A percentile compares a stretch with the other conserved stretches of the same genome.
phyloP scores from a whole-genome alignment of 176 grass and related monocot species.

The Cenchrus fungigraminus region DNA sequence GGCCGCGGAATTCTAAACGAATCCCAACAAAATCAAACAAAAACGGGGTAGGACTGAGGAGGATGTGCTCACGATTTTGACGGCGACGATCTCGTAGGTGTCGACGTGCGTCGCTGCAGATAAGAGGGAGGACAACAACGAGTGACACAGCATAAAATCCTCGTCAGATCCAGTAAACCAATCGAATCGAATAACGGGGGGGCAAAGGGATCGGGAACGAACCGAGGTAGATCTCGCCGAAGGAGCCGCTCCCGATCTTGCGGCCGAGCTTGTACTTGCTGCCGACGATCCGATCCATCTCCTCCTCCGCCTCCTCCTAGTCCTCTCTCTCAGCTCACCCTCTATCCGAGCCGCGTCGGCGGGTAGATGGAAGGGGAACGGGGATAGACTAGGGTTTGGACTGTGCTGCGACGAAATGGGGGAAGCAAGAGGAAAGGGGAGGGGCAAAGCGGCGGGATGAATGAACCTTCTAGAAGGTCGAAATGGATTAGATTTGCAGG shows the following conservation, averaged over 20 bases:
- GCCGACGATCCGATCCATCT: constrained; percentile 74
- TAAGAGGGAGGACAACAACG: not conserved
- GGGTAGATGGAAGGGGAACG: not conserved
- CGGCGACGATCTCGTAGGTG: constrained; percentile 86
- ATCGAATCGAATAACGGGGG: not conserved
- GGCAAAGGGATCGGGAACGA: not conserved
- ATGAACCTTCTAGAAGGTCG: constrained; percentile 42
- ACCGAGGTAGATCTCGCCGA: constrained; percentile 81
- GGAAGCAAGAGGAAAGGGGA: not conserved
- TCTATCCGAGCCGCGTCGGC: constrained; percentile 5
- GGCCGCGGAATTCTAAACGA: not conserved
- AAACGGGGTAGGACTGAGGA: not conserved
- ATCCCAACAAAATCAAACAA: constrained; percentile 15
- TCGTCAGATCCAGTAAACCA: constrained; percentile 37
- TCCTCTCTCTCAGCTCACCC: not conserved
- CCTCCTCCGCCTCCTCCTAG: constrained; percentile 45
- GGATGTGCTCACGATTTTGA: constrained; percentile 71
- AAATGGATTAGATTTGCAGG: constrained; percentile 23
- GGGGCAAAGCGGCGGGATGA: not conserved
- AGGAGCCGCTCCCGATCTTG: constrained; percentile 82
- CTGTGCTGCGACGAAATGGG: constrained; percentile 1
- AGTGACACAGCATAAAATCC: not conserved
- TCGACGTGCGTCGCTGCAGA: constrained; percentile 77
- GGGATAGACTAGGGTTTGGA: constrained; percentile 43
- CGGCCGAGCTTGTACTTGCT: constrained; percentile 72